phyloP scores from a whole-genome alignment of 495 filamentous ascomycete genomes.

The Beverwykella pulmonaria region DNA sequence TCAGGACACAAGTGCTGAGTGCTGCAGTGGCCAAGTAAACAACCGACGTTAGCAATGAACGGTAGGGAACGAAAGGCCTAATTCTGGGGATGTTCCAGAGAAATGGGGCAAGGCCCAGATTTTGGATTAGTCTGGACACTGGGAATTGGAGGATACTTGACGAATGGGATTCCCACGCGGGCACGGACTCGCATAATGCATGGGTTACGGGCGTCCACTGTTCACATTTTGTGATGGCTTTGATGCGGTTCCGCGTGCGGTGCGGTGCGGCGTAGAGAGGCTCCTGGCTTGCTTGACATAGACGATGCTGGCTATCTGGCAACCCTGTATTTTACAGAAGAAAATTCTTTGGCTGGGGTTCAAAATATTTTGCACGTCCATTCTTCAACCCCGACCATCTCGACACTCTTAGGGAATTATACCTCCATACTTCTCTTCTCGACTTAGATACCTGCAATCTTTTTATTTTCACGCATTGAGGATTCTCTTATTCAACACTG shows the following conservation, averaged over 20 bases:
- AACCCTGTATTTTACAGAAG: background rate
- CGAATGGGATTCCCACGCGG: background rate
- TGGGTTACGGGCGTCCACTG: background rate
- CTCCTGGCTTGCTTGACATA: background rate
- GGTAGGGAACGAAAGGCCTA: background rate
- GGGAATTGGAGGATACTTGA: background rate
- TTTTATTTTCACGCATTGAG: too few species aligned
- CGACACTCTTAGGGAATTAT: too few species aligned
- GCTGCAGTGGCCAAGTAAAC: slow-evolving; percentile 47
- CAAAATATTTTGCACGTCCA: too few species aligned
- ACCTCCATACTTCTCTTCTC: too few species aligned
- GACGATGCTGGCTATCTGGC: background rate
- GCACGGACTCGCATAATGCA: background rate
- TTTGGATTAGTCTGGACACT: background rate
- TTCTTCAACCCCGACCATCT: too few species aligned
- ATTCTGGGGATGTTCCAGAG: background rate
- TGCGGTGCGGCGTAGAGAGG: background rate
- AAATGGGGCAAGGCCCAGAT: background rate
- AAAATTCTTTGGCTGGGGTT: too few species aligned
- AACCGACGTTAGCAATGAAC: background rate
- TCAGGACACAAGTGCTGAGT: slow-evolving; percentile 58
- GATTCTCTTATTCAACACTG: too few species aligned
- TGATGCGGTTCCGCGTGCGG: background rate
- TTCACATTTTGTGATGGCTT: background rate
- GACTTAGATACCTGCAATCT: too few species aligned